Evolutionary conservation across 257 asterid genomes (phyloP), one percentile per base, ranked within the genome.

Genomic region (Rhazya stricta): DNA sequence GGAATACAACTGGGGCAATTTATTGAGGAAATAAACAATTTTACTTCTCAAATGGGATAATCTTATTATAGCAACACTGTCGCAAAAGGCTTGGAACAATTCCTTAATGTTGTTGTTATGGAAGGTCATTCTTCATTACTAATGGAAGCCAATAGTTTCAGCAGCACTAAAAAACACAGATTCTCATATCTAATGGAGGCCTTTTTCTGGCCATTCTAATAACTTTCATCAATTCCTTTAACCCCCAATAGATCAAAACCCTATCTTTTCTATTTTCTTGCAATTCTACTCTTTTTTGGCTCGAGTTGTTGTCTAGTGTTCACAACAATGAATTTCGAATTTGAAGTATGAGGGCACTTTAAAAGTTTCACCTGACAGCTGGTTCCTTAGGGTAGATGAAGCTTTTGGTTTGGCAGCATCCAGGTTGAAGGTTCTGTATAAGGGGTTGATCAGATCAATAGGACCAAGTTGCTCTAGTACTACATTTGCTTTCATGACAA

Each of bases 321-420:
- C 30, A 7, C 29, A 23, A 54, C 10, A 54, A 9, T 54, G 61
- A 54, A 54, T 54, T 0, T 23, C 9, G 21, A 48, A 48, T 12
- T 48, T 48, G 53, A 2, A 13, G 53, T 15, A 48, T 48, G 53
- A 48, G 53, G 53, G 53, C 15, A 21, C 53, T 48, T 15, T 48
- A 48, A 48, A 48, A 48, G 53, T 48, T 13, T 88, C 92, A 54
- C 90, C 90, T 0, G 84, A 82, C 57, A 51, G 78, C 36, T 85
- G 85, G 0, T 85, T 62, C 23, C 21, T 62, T 27, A 18, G 88
- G 97, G 89, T 77, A 75, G 88, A 83, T 86, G 91, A 89, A 81
- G 84, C 82, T 82, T 81, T 89, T 86, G 93, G 96, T 80, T 86
- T 90, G 81, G 93, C 91, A 77, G 93, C 93, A 53, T 53, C 29